Evolutionary conservation across 75 land plant species (phyloP).

Genomic region (Adiantum capillusveneris): DNA sequence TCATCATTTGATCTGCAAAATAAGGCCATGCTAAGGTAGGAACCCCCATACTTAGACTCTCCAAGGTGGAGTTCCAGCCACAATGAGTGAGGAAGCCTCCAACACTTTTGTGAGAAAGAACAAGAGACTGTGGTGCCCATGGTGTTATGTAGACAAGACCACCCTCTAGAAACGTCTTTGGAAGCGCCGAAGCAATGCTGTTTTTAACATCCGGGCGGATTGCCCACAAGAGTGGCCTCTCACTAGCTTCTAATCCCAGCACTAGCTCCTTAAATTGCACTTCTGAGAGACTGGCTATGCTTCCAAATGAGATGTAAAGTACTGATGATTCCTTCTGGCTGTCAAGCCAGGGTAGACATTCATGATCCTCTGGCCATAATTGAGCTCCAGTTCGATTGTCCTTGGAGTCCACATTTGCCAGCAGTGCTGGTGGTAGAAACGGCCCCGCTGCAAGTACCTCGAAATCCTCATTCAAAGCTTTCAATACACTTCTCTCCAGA

Average conservation of each 20-base stretch:
- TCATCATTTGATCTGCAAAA: conserved; percentile 39
- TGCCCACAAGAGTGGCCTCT: conserved; percentile 20
- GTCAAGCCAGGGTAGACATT: conserved; percentile 19
- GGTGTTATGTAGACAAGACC: conserved; percentile 14
- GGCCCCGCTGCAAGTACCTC: no score
- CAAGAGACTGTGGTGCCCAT: conserved; percentile 36
- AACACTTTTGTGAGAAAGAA: conserved; percentile 28
- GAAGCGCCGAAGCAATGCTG: not conserved
- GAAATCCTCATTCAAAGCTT: no score
- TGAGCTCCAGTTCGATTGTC: no score
- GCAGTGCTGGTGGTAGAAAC: no score
- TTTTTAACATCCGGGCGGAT: conserved; percentile 11
- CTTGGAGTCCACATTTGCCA: no score
- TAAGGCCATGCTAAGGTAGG: conserved; percentile 47
- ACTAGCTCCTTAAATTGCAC: conserved; percentile 12
- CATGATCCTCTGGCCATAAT: not conserved
- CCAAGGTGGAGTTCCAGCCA: no score
- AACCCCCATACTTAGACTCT: conserved; percentile 40
- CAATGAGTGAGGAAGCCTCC: no score
- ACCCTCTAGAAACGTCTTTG: conserved; percentile 10
- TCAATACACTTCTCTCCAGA: no score
- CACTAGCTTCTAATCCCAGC: conserved; percentile 12
- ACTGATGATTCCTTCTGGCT: conserved; percentile 6
- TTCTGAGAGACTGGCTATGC: conserved; percentile 12
- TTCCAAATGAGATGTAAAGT: conserved; percentile 21